Base-by-base conservation (phyloP, 257 asterid genomes). In the Plantago elongata region DNA sequence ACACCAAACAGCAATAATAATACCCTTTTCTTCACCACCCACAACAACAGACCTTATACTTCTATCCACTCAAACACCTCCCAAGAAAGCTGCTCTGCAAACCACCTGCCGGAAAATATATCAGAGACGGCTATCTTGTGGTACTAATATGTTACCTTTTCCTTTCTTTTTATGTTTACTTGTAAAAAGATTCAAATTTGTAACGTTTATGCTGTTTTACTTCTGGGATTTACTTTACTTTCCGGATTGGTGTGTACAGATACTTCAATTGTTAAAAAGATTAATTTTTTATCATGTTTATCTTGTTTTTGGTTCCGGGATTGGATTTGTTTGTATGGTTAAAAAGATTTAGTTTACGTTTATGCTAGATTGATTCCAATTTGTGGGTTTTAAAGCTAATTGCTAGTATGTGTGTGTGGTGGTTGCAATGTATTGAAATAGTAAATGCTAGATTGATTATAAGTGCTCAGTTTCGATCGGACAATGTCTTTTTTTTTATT, bases 121-220 rank as follows among this genome's bases (percentile, higher is more conserved):
- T 92, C 84, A 78, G 88, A 52, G 95, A 92, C 18, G 97, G 88
- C 77, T 92, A 89, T 74, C 97, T 92, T 64, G 97, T 92, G 92
- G 97, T 91, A 91, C 49, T 73, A 27, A 47, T 30, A 71, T 58
- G 13, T 42, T 18, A 18, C 62, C 60, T 5, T 64, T 71, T 17
- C 61, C 14, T 8, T 10, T 16, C 72, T 7, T 45, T 60, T 43
- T 27, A 38, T 48, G 51, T 13, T 44, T 68, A 13, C 60, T 45
- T 15, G 16, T 48, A 47, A 50, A 17, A 64, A 62, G 49, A 61
- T 69, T 62, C 14, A 18, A 17, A 48, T 57, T 59, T 62, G 51
- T 13, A 7, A 51, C 29, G 6, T 62, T 57, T 49, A 9, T 16
- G 9, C 8, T 56, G 50, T 16, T 69, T 62, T n/a, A 15, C 11